phyloP scores from a whole-genome alignment of 148 eudicot genomes.

The Chenopodium suecicum region DNA sequence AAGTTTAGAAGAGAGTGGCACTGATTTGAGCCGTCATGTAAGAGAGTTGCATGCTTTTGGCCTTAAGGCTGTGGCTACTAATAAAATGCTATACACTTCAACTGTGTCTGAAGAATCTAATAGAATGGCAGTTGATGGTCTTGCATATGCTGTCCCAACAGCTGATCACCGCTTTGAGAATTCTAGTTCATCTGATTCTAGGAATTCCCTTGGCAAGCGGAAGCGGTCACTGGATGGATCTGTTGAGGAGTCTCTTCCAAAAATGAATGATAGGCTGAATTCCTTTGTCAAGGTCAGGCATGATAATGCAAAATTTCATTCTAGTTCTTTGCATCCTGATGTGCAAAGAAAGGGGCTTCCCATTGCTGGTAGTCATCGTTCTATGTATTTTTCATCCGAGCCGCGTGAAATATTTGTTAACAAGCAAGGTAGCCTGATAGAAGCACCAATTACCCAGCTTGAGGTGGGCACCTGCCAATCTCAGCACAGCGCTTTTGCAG shows the following conservation, averaged over 20 bases:
- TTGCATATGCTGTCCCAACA: conserved; percentile 30
- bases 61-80: conserved; percentile 36
- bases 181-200: conserved; percentile 31
- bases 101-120: conserved; percentile 35
- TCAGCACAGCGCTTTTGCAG: conserved; percentile 38
- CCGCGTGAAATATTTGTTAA: conserved; percentile 34
- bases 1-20: conserved; percentile 39
- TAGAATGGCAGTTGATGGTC: conserved; percentile 31
- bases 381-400: conserved; percentile 35
- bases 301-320: conserved; percentile 36
- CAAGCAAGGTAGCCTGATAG: conserved; percentile 35
- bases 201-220: conserved; percentile 37
- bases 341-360: conserved; percentile 43
- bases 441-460: conserved; percentile 32
- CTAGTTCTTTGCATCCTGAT: conserved; percentile 40
- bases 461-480: conserved; percentile 30
- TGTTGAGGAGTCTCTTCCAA: conserved; percentile 40
- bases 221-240: conserved; percentile 41
- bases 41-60: conserved; percentile 59
- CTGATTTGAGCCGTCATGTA: conserved; percentile 36
- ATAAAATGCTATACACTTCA: conserved; percentile 34
- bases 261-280: conserved; percentile 50
- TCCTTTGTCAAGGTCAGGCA: conserved; percentile 46
- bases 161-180: conserved; percentile 31
- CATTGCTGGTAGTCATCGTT: conserved; percentile 35